Percentiles rank a stretch among this genome's conserved stretches.
Conservation (phyloP, 2,329 filamentous ascomycete species). For the Sarocladium strictum region DNA sequence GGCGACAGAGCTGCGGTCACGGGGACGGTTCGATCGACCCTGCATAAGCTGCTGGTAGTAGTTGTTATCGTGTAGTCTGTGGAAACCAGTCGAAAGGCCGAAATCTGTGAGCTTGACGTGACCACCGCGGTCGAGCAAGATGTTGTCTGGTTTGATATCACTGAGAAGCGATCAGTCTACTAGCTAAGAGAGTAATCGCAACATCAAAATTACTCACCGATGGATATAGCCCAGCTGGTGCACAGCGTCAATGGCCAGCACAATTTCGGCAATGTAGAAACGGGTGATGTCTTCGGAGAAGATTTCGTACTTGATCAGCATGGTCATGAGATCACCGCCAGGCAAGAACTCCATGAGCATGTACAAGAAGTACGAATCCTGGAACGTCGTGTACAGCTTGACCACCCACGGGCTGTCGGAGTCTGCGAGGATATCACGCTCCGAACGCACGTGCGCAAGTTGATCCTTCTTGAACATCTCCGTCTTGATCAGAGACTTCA, state of each 20-base stretch:
- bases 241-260: slow-evolving; percentile 96
- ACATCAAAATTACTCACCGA: slow-evolving; percentile 56
- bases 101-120: slow-evolving; percentile 99
- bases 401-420: slow-evolving; percentile 99
- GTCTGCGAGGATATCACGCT: slow-evolving; percentile 95
- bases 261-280: slow-evolving; percentile 98
- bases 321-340: slow-evolving; percentile 97
- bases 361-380: slow-evolving; percentile 93
- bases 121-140: slow-evolving; percentile 87
- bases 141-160: slow-evolving; percentile 99
- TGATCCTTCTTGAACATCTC: slow-evolving; percentile 99
- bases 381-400: slow-evolving; percentile 97
- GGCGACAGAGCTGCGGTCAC: slow-evolving; percentile 87
- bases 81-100: slow-evolving; percentile 94
- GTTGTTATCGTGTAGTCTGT: slow-evolving; percentile 94
- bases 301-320: slow-evolving; percentile 99
- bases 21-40: slow-evolving; percentile 63
- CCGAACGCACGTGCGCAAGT: slow-evolving; percentile 91
- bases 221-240: slow-evolving; percentile 98
- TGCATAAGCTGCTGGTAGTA: slow-evolving; percentile 97
- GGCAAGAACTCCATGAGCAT: slow-evolving; percentile 99
- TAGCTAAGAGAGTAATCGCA: neutral
- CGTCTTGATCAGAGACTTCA: slow-evolving; percentile 97
- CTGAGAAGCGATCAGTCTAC: slow-evolving; percentile 35
- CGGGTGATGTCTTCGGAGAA: slow-evolving; percentile 98